Conservation (phyloP, 176 grass and related monocot genomes). For the Oryza punctata region DNA sequence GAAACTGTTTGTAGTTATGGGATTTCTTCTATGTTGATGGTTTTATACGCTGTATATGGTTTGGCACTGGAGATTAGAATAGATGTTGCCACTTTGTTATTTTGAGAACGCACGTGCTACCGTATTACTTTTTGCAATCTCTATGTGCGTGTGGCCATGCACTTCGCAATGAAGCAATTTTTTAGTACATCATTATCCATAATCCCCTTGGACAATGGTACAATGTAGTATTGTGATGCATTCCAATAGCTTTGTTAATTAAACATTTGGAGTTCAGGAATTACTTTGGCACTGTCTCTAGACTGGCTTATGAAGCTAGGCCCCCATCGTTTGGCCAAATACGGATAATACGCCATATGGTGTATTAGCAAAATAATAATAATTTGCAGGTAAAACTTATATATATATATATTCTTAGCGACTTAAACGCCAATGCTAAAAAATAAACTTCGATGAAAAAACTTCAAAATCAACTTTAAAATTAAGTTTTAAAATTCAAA, state of each 20-base stretch:
- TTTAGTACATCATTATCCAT: background rate
- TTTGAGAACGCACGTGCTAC: background rate
- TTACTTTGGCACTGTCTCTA: background rate
- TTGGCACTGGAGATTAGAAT: background rate
- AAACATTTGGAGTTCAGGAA: background rate
- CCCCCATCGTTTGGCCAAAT: too few relatives aligned
- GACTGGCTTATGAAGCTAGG: background rate
- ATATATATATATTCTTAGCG: too few relatives aligned
- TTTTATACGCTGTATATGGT: conserved; percentile 23
- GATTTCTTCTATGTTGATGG: background rate
- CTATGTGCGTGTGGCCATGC: background rate
- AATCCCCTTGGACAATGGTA: background rate
- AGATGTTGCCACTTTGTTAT: background rate
- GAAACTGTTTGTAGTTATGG: background rate
- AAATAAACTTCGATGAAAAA: too few relatives aligned
- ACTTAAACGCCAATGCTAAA: too few relatives aligned
- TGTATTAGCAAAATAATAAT: too few relatives aligned
- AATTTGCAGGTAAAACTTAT: too few relatives aligned
- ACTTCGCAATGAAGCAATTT: background rate
- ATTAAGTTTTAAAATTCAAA: too few relatives aligned
- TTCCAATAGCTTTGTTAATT: conserved; percentile 2
- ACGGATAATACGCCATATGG: too few relatives aligned
- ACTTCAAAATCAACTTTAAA: too few relatives aligned
- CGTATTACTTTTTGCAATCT: background rate
- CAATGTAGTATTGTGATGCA: background rate